Percentiles rank a stretch among this genome's conserved stretches.
These are phyloP conservation scores for Epichloe gansuensis DNA, from an alignment of 2,329 filamentous ascomycete species.

Conservation along the genomic window DNA sequence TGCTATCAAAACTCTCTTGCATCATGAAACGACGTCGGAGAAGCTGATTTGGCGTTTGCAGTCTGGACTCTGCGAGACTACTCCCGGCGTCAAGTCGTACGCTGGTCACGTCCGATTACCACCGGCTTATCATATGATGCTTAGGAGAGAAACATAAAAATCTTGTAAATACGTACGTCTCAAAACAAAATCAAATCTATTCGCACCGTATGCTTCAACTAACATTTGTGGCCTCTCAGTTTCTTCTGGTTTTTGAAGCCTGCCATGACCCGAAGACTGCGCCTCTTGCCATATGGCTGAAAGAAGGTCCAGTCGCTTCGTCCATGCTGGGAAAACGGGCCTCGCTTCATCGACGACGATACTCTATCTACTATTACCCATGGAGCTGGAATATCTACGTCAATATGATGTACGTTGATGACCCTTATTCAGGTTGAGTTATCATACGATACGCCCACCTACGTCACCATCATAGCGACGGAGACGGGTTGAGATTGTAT, in stretches of 20 bases:
- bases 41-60: slow-evolving; percentile 14
- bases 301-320: slow-evolving; percentile 50
- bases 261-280: slow-evolving; percentile 26
- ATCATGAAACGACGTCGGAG: not conserved
- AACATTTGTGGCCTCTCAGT: slow-evolving; percentile 3
- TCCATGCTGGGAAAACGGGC: slow-evolving; percentile 50
- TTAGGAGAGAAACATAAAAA: slow-evolving; percentile 33
- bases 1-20: not conserved
- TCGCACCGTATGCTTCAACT: not conserved
- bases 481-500: slow-evolving; percentile 34
- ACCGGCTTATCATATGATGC: slow-evolving; percentile 24
- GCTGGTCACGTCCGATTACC: slow-evolving; percentile 51
- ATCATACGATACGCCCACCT: slow-evolving; percentile 53
- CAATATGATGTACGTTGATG: slow-evolving; percentile 43
- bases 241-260: slow-evolving; percentile 40
- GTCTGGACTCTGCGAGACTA: slow-evolving; percentile 47
- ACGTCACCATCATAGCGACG: slow-evolving; percentile 44
- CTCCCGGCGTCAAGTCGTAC: slow-evolving; percentile 49
- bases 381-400: slow-evolving; percentile 51
- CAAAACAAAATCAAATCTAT: not conserved
- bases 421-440: slow-evolving; percentile 56
- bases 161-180: slow-evolving; percentile 32
- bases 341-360: slow-evolving; percentile 34
- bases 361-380: slow-evolving; percentile 39
- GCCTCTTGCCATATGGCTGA: slow-evolving; percentile 49